These are phyloP conservation scores for Pseudofabraea citricarpa DNA, from an alignment of 2,329 filamentous ascomycete species.

Conservation along the genomic window DNA sequence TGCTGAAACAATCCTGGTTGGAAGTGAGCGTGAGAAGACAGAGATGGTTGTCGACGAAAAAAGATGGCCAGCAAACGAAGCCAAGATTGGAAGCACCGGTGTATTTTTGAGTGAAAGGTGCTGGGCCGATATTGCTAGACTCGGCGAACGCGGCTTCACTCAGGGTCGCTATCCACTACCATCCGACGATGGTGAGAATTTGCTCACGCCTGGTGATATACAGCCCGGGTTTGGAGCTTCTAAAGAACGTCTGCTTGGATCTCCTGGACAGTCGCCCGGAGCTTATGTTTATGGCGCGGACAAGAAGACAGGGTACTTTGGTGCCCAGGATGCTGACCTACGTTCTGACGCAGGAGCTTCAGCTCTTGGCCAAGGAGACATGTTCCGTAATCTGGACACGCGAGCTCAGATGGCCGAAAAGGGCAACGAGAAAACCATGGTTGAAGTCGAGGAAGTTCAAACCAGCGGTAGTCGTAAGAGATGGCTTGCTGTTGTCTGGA, in stretches of 20 bases:
- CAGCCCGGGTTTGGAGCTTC: constrained; percentile 52
- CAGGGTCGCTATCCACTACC: constrained; percentile 46
- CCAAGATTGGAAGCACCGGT: constrained; percentile 83
- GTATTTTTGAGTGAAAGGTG: constrained; percentile 94
- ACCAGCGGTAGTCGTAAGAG: constrained; percentile 79
- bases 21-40: constrained; percentile 86
- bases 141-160: constrained; percentile 58
- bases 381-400: constrained; percentile 97
- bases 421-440: constrained; percentile 82
- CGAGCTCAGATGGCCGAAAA: constrained; percentile 93
- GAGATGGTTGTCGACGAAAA: constrained; percentile 89
- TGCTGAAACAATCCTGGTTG: constrained; percentile 77
- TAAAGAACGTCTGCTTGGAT: constrained; percentile 51
- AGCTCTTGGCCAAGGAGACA: constrained; percentile 87
- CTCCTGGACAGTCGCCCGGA: constrained; percentile 47
- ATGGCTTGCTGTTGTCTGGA: constrained; percentile 81
- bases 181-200: constrained; percentile 58
- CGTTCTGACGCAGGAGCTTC: constrained; percentile 90
- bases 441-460: constrained; percentile 81
- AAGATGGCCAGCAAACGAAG: constrained; percentile 89
- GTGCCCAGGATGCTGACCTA: constrained; percentile 69
- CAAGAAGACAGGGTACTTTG: constrained; percentile 76
- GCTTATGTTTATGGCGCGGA: constrained; percentile 66
- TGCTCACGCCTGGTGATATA: constrained; percentile 49
- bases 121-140: constrained; percentile 84